Evolutionary conservation across 1,284 basidiomycete species (phyloP), one percentile per base, ranked within the genome.

Genomic region (Boletellus sp.): DNA sequence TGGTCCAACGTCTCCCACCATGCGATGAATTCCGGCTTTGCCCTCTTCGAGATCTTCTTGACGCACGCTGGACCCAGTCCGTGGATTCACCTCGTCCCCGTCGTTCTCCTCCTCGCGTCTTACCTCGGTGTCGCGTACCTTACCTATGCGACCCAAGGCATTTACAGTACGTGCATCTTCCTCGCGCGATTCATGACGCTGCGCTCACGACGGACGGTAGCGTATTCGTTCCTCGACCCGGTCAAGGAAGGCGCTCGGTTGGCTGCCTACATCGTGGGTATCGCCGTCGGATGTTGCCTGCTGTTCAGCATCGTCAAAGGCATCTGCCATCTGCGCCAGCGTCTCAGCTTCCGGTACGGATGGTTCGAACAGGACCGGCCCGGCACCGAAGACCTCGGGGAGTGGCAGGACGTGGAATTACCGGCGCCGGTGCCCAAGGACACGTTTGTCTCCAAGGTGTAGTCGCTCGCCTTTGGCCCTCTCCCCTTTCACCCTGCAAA

Each of bases 61-160:
- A 80, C 85, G 2, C 76, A 82, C 53, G 65, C 67, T 6, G 72
- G 73, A 1, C 80, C 82, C 0, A 60, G 71, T 15, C 79, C 80
- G 0, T 87, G 83, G 83, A 61, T 72, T 33, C 71, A 78, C 49
- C 64, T 85, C 5, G 65, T 74, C 4, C 63, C 75, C 42, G 66
- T 77, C 38, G 49, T 85, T 22, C 8, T 83, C 18, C 53, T 83
- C 30, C 73, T 89, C 21, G 80, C 58, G 0, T 61, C 69, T 13
- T 89, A 89, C 60, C 67, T 89, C 24, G 85, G 76, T 15, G 70
- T 89, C 1, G 85, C 84, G 13, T 88, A 87, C 60, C 74, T 88
- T 49, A 85, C 83, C 0, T 57, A 74, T 47, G 77, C 70, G 1
- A 78, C 78, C 0, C 81, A 85, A 60, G 77, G 78, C 1, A 78